A percentile compares a stretch with the other conserved stretches of the same genome.
Conservation (phyloP, 2,329 filamentous ascomycete species). For the Trichophaea hybrida region DNA sequence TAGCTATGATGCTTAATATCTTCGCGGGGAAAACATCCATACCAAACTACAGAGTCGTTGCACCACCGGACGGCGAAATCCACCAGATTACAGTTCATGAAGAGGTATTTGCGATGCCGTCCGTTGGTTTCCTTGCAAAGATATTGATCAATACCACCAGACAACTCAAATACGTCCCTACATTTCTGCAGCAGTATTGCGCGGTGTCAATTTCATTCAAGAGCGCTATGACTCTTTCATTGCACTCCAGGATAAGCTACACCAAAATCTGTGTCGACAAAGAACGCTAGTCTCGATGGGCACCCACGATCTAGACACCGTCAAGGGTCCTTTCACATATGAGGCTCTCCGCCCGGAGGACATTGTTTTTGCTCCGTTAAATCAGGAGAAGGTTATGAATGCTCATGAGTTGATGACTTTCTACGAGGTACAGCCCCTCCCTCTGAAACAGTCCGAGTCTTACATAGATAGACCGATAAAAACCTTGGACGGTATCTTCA, state of each 20-base stretch:
- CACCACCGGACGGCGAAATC: conserved; percentile 57
- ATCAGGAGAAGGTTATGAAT: conserved; percentile 80
- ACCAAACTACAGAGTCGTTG: conserved; percentile 64
- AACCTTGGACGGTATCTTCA: conserved; percentile 75
- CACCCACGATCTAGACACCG: conserved; percentile 87
- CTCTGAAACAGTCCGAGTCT: conserved; percentile 5
- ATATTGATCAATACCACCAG: conserved; percentile 27
- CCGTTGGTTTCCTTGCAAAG: background rate
- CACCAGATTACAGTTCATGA: conserved; percentile 69
- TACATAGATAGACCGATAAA: conserved; percentile 55
- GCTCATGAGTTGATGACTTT: conserved; percentile 82
- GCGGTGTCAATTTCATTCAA: conserved; percentile 82
- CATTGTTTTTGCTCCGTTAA: conserved; percentile 79
- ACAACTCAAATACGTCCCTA: conserved; percentile 72
- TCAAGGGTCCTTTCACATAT: conserved; percentile 91
- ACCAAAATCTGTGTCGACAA: conserved; percentile 87
- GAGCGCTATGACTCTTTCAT: conserved; percentile 96
- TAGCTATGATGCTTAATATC: conserved; percentile 88
- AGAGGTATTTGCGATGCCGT: conserved; percentile 12
- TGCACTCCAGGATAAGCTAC: conserved; percentile 89
- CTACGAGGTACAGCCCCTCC: conserved; percentile 48
- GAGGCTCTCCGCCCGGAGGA: conserved; percentile 83
- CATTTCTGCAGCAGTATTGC: conserved; percentile 75
- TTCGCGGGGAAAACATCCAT: conserved; percentile 64
- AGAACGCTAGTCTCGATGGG: conserved; percentile 91